Evolutionary conservation across 768 basidiomycete species (phyloP), one percentile per base, ranked within the genome.

Genomic region (Lactarius evosmus): DNA sequence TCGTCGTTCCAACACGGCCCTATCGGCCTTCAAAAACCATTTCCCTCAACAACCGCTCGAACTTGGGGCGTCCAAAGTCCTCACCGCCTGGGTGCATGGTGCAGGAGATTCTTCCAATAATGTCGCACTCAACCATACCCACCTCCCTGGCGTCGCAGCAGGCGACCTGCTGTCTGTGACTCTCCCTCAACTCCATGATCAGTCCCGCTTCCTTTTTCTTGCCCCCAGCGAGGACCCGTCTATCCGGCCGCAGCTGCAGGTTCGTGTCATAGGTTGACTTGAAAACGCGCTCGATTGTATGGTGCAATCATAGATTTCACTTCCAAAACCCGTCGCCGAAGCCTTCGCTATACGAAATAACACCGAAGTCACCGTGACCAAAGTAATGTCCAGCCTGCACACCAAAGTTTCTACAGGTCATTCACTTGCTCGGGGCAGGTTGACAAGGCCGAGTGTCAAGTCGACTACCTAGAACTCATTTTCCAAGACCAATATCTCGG

Each of bases 401-500:
- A 55, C 12, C 51, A 6, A 8, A 44, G 11, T 58, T 46, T 49
- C 30, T 40, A 36, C 32, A 14, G n/a, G 19, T 46, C 49, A 56
- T 60, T 68, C 38, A 67, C 51, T 49, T 30, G 17, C 19, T 49
- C 32, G 44, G 36, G 30, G n/a, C 58, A 93, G 91, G 88, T 91
- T 46, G 85, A 95, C 67, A 84, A 80, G 68, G 77, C 79, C 7
- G 75, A 76, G 40, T 82, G 84, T 63, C 81, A 77, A 29, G 91
- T 90, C 1, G 87, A 91, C 65, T 88, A 87, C 71, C 82, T 98
- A 56, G 96, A 98, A 71, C 82, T 98, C 61, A 86, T 86, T 52
- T 98, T 98, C 71, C 91, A 92, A 66, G 95, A 97, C 72, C 94
- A 96, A 72, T 98, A 98, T 73, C 80, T 98, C 17, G 96, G 95